Conservation (phyloP, 805 yeast genomes). For the Hanseniaspora lachancei region DNA sequence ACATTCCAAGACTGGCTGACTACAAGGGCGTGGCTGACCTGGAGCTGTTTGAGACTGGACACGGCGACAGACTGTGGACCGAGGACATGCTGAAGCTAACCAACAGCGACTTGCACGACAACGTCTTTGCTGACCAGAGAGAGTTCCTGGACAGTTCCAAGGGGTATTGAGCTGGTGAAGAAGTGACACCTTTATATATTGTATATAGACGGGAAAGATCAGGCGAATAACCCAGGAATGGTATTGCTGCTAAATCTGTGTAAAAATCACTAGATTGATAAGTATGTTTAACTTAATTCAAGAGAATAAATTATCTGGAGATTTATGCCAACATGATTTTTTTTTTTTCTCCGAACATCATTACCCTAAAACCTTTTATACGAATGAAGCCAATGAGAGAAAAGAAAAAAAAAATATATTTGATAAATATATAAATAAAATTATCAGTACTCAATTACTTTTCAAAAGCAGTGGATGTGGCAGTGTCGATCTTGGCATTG, state of each 20-base stretch:
- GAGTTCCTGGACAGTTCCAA: constrained; percentile 57
- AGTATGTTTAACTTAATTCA: too few relatives aligned
- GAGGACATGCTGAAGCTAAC: constrained; percentile 56
- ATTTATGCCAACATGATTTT: too few relatives aligned
- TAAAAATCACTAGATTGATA: too few relatives aligned
- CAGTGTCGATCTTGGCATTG: constrained; percentile 13
- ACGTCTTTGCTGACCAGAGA: constrained; percentile 51
- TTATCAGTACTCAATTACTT: neutral
- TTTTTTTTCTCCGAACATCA: too few relatives aligned
- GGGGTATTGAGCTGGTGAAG: constrained; percentile 31
- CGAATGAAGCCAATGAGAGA: too few relatives aligned
- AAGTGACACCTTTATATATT: neutral
- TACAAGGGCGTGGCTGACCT: constrained; percentile 41
- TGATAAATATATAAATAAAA: neutral
- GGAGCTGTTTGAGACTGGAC: constrained; percentile 5
- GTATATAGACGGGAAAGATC: too few relatives aligned
- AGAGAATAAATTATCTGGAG: too few relatives aligned
- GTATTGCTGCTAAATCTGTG: too few relatives aligned
- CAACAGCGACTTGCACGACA: constrained; percentile 50
- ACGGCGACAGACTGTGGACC: constrained; percentile 74
- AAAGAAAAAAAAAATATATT: neutral
- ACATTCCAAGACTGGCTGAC: constrained; percentile 58
- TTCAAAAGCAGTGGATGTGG: constrained; percentile 13
- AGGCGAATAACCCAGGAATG: too few relatives aligned
- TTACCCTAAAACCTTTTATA: too few relatives aligned